Conservation (phyloP, 257 asterid species). For the Anisodus tanguticus region DNA sequence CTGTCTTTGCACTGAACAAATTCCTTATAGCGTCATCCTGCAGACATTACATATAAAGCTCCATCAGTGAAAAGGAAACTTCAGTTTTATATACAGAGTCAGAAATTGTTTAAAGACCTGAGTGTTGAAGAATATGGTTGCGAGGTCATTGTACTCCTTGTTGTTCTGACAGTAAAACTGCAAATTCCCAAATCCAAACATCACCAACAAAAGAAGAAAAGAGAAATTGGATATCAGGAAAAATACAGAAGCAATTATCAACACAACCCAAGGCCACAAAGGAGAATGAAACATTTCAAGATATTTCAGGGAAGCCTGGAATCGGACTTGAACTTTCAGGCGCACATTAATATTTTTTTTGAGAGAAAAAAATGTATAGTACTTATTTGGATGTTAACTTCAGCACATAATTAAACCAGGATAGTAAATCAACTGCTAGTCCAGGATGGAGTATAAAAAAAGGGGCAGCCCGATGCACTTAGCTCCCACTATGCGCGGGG, state of each 20-base stretch:
- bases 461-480: no score
- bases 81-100: background rate
- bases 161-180: constrained; percentile 81
- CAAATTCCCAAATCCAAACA: constrained; percentile 31
- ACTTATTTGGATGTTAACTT: background rate
- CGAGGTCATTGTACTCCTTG: constrained; percentile 94
- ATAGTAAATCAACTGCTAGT: background rate
- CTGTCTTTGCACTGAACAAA: constrained; percentile 95
- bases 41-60: constrained; percentile 33
- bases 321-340: background rate
- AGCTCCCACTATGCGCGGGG: no score
- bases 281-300: constrained; percentile 2
- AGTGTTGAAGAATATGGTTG: constrained; percentile 96
- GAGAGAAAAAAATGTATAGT: background rate
- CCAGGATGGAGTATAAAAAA: background rate
- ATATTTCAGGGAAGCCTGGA: background rate
- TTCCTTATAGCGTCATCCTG: constrained; percentile 99
- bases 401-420: constrained; percentile 9
- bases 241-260: background rate
- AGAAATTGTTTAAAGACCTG: constrained; percentile 59
- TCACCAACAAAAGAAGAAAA: constrained; percentile 33
- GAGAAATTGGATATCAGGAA: constrained; percentile 24
- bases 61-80: constrained; percentile 42
- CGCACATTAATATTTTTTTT: background rate
- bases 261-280: background rate